Base-by-base conservation (phyloP, 2,329 filamentous ascomycete species). In the Fusarium albosuccineum region DNA sequence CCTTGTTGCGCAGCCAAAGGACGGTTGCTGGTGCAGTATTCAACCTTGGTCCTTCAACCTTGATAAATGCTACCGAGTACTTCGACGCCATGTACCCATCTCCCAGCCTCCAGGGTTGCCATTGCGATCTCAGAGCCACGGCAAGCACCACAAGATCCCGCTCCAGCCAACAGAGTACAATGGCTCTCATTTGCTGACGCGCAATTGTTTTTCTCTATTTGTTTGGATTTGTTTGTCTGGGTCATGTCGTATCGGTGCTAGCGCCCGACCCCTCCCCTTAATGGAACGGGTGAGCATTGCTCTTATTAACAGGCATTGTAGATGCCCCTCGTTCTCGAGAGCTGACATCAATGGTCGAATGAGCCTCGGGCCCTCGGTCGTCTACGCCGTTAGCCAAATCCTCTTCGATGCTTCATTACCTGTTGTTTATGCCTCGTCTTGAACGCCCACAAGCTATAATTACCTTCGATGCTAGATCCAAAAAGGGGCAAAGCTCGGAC, bases 401-500 rank as follows among this genome's bases (percentile, higher is more conserved):
- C 14, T 16, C 9, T 11, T 36, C 39, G 45, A 42, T 50, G 11
- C 14, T 10, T 55, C n/a, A 3, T 33, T 34, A 14, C n/a, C 26
- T 13, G n/a, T 51, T 34, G 27, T 33, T 50, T 50, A 34, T 52
- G 44, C 36, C 49, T 34, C 36, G 2, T 30, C 42, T 22, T 51
- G 27, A 33, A n/a, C 46, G 13, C 48, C 48, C 29, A 42, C 42
- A 50, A 49, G n/a, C 50, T 39, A 40, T 27, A 37, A 59, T 27
- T 17, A 26, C 17, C 55, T 36, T 34, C 40, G 30, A 62, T 58
- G 53, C 55, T 58, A 60, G 45, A 46, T 42, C 46, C 45, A 37
- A 55, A 60, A 68, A 49, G 58, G 52, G 52, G 59, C 27, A 62
- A 65, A 56, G 53, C 54, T 44, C 27, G 34, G 57, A 56, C 49